Conservation (phyloP, 1,284 basidiomycete species). For the Irpex sp. region DNA sequence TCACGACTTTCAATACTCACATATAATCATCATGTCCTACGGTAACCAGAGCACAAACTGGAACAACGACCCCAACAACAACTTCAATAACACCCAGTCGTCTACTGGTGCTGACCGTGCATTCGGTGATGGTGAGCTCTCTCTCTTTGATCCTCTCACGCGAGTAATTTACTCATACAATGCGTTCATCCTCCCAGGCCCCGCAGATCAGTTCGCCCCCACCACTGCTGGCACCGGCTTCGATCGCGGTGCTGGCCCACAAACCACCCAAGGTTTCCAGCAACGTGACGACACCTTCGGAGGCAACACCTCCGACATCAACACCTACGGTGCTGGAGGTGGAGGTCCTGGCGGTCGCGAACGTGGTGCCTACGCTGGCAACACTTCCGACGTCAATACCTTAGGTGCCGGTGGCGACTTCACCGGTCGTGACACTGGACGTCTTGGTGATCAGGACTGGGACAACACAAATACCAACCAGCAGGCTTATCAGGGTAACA, state of each 20-base stretch:
- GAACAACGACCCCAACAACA: slow-evolving; percentile 21
- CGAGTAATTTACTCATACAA: too few relatives aligned
- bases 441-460: slow-evolving; percentile 6
- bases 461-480: neutral
- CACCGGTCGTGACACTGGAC: neutral
- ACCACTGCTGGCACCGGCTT: neutral
- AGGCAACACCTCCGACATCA: neutral
- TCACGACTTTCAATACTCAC: neutral
- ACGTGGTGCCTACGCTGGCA: slow-evolving; percentile 14
- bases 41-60: slow-evolving; percentile 13
- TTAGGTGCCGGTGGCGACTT: neutral
- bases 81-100: slow-evolving; percentile 8
- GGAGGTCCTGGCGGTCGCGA: neutral
- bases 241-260: neutral
- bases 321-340: slow-evolving; percentile 3
- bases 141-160: neutral
- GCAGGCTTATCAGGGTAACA: slow-evolving; percentile 17
- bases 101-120: slow-evolving; percentile 10
- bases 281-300: neutral
- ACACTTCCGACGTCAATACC: slow-evolving; percentile 19
- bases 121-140: neutral
- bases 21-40: slow-evolving; percentile 18
- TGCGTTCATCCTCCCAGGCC: neutral
- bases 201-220: neutral
- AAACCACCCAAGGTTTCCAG: neutral